Conservation (phyloP, 352 stramenopile genomes). For the Pythium rhizo-oryzae region DNA sequence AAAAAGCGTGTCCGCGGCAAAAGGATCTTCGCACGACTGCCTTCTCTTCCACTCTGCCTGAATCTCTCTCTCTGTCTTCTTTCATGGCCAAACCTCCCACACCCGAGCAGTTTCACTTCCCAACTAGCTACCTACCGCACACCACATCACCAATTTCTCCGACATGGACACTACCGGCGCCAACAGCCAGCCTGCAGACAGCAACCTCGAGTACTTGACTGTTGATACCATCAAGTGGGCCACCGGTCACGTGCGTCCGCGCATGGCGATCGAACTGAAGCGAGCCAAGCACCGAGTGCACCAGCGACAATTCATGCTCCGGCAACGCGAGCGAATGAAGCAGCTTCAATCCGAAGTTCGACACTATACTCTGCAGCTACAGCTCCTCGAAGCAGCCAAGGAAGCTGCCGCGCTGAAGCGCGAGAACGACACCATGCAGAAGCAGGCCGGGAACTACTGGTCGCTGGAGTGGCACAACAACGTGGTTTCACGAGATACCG, state of each 20-base stretch:
- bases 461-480: no score
- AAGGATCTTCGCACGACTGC: no score
- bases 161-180: not conserved
- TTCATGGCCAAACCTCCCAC: no score
- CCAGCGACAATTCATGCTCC: not conserved
- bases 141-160: no score
- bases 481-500: no score
- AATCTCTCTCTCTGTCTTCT: no score
- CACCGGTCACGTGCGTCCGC: not conserved
- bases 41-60: no score
- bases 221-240: not conserved
- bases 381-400: not conserved
- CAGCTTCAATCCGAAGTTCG: not conserved
- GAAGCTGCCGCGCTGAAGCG: not conserved
- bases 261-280: not conserved
- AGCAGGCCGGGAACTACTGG: not conserved
- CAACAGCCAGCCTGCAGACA: not conserved
- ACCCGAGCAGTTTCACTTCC: no score
- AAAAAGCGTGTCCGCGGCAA: no score
- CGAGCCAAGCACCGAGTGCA: conserved; percentile 3
- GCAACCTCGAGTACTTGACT: not conserved
- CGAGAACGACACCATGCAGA: not conserved
- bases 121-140: no score
- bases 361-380: not conserved
- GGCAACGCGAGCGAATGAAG: not conserved